phyloP scores from a whole-genome alignment of 257 asterid genomes.

The Datura wrightii region DNA sequence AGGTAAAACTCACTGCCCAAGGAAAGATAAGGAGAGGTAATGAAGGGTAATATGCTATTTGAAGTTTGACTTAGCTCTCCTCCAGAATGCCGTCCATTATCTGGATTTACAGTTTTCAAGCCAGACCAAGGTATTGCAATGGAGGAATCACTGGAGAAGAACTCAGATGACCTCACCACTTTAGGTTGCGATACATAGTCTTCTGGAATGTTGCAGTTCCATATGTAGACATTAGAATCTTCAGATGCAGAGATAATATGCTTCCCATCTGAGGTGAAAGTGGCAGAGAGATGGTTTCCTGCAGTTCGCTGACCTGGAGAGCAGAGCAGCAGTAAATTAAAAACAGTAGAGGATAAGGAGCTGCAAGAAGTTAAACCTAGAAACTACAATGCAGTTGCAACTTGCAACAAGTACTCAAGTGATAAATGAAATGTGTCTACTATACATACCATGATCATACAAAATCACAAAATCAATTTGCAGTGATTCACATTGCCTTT shows the following conservation, averaged over 20 bases:
- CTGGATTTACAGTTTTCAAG: constrained; percentile 39
- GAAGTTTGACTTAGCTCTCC: constrained; percentile 34
- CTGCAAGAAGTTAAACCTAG: not conserved
- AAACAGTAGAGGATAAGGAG: constrained; percentile 1
- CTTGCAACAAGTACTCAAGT: not conserved
- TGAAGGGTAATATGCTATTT: constrained; percentile 51
- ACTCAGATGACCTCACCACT: constrained; percentile 62
- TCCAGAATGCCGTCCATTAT: constrained; percentile 38
- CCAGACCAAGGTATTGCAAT: constrained; percentile 91
- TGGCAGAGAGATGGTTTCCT: constrained; percentile 66
- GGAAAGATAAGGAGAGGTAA: constrained; percentile 57
- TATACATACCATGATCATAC: not conserved
- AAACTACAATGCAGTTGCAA: not conserved
- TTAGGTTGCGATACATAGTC: constrained; percentile 49
- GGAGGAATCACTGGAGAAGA: constrained; percentile 69
- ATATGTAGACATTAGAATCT: constrained; percentile 71
- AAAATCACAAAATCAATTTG: constrained; percentile 6
- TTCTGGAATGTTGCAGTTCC: constrained; percentile 55
- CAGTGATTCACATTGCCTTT: not conserved
- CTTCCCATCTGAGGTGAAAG: constrained; percentile 72
- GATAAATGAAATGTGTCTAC: not conserved
- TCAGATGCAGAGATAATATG: constrained; percentile 81
- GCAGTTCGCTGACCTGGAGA: constrained; percentile 66
- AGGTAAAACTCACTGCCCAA: constrained; percentile 60
- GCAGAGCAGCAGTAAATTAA: constrained; percentile 5